Base-by-base conservation (phyloP, 495 filamentous ascomycete genomes). In the Penicillium dipodomyicola region DNA sequence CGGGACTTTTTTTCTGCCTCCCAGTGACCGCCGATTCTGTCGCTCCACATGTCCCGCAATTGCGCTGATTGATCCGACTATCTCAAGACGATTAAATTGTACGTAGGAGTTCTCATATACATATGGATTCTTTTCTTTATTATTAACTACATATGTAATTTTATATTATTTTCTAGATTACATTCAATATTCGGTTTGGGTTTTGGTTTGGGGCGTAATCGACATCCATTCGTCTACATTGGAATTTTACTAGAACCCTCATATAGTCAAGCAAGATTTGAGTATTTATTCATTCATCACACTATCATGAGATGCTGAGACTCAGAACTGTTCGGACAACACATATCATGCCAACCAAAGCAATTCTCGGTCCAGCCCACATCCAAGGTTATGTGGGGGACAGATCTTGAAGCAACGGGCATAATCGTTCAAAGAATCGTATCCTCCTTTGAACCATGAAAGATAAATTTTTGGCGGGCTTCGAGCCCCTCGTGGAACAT, bases 241-340 rank as follows among this genome's bases (percentile, higher is more conserved):
- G 15, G 8, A 27, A 29, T 48, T 8, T 48, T 48, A 17, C 45
- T 32, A 6, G 14, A 30, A 52, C 19, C 33, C 22, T 39, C 20
- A 1, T 5, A 12, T 25, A 19, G 5, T 25, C 25, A 41, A 61
- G 44, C 52, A 61, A 63, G 51, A 42, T 54, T 54, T 59, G 48
- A 54, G 52, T 57, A 56, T 72, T 72, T 69, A 68, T 71, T 75
- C 63, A 64, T 75, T 77, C 73, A 67, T 77, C 69, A 75, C 69
- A 72, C 70, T 72, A 75, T 76, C 73, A 71, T 77, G 62, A 77
- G 63, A 72, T 67, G 66, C 67, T 68, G 64, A 65, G 70, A 72
- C 68, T 72, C 67, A 63, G 69, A 72, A 67, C 62, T 66, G 67
- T 68, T 71, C 63, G 66, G 67, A 64, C 63, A 71, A 67, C 66